These are phyloP conservation scores for Coffea eugenioides DNA, from an alignment of 257 asterid genomes.

Conservation along the genomic window DNA sequence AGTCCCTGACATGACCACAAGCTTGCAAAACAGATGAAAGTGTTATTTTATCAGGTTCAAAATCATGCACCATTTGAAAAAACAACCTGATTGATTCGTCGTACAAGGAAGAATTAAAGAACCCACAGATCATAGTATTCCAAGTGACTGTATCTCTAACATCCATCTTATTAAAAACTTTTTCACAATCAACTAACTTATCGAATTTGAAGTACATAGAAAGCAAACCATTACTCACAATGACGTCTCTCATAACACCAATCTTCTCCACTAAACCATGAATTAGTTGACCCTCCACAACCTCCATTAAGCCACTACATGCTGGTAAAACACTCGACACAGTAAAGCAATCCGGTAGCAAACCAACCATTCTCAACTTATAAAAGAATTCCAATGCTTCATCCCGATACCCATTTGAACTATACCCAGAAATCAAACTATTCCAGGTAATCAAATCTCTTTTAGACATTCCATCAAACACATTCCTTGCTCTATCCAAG, in stretches of 20 bases:
- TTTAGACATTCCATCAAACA: slow-evolving; percentile 64
- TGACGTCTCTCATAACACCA: slow-evolving; percentile 48
- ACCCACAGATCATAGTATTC: slow-evolving; percentile 75
- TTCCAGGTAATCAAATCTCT: slow-evolving; percentile 85
- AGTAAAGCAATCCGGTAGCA: slow-evolving; percentile 56
- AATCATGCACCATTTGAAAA: slow-evolving; percentile 45
- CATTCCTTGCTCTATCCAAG: slow-evolving; percentile 43
- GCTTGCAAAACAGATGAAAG: slow-evolving; percentile 64
- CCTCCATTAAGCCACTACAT: slow-evolving; percentile 60
- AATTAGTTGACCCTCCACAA: slow-evolving; percentile 57
- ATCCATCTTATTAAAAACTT: slow-evolving; percentile 58
- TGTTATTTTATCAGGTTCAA: slow-evolving; percentile 64
- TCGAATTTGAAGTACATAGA: slow-evolving; percentile 71
- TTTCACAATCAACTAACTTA: slow-evolving; percentile 37
- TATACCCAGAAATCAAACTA: slow-evolving; percentile 71
- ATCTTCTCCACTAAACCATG: slow-evolving; percentile 65
- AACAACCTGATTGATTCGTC: slow-evolving; percentile 55
- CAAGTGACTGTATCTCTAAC: slow-evolving; percentile 61
- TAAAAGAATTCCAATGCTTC: slow-evolving; percentile 54
- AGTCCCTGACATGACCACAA: slow-evolving; percentile 60
- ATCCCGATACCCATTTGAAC: slow-evolving; percentile 58
- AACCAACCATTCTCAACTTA: slow-evolving; percentile 36
- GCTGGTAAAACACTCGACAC: slow-evolving; percentile 52
- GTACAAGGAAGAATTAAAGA: slow-evolving; percentile 44
- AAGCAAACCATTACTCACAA: slow-evolving; percentile 57